Conservation (phyloP, 768 basidiomycete species). For the Suillus decipiens region DNA sequence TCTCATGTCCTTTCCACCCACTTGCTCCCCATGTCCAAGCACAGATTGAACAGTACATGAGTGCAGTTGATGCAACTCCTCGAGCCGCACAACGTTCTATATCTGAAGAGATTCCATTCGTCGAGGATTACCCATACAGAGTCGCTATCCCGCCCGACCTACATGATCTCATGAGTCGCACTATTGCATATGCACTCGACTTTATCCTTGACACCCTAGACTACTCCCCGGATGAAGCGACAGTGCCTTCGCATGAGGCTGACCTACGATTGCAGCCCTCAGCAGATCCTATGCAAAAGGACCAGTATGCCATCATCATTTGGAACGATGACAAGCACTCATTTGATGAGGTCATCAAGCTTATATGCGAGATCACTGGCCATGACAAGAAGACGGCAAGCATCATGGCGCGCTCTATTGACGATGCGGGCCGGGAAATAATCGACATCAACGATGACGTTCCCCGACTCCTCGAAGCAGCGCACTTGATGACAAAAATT, state of each 20-base stretch:
- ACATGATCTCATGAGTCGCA: slow-evolving; percentile 71
- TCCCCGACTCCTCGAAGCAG: slow-evolving; percentile 68
- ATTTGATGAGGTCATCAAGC: slow-evolving; percentile 80
- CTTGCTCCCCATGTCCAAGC: slow-evolving; percentile 36
- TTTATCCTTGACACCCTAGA: slow-evolving; percentile 83
- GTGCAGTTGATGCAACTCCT: slow-evolving; percentile 40
- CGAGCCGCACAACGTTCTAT: slow-evolving; percentile 43
- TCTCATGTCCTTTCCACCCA: slow-evolving; percentile 78
- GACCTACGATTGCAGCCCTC: slow-evolving; percentile 75
- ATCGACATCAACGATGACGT: slow-evolving; percentile 68
- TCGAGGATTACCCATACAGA: slow-evolving; percentile 60
- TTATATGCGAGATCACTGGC: slow-evolving; percentile 57
- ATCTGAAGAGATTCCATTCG: slow-evolving; percentile 55
- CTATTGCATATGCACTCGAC: slow-evolving; percentile 77
- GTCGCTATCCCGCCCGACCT: slow-evolving; percentile 62
- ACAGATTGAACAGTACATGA: slow-evolving; percentile 13
- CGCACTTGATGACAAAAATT: slow-evolving; percentile 78
- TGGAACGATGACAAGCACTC: slow-evolving; percentile 99
- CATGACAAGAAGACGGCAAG: slow-evolving; percentile 59
- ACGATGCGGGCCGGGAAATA: slow-evolving; percentile 80
- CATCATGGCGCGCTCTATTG: slow-evolving; percentile 59
- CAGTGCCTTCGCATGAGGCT: slow-evolving; percentile 64
- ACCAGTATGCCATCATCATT: slow-evolving; percentile 78
- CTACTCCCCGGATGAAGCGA: slow-evolving; percentile 76
- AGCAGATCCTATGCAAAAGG: slow-evolving; percentile 76